A percentile compares a stretch with the other conserved stretches of the same genome.
Evolutionary conservation across 208 protist species (phyloP).

Genomic region (Trypanosoma lewisi): DNA sequence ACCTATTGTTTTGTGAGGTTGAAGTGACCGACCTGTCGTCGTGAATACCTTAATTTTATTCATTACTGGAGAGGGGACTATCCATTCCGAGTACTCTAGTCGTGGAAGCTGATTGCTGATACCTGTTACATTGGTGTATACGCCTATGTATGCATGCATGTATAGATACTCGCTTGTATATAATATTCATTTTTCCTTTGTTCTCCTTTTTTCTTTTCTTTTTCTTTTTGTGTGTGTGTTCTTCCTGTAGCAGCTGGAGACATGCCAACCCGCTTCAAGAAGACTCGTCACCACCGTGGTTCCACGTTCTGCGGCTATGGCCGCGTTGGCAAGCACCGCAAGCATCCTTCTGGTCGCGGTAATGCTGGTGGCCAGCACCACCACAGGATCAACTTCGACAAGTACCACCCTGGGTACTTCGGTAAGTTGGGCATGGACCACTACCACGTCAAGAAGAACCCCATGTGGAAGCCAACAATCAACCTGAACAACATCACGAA

Average conservation of each 20-base stretch:
- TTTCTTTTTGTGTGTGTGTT: slow-evolving; percentile 12
- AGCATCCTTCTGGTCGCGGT: slow-evolving; percentile 99
- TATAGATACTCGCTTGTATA: neutral
- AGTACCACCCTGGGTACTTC: slow-evolving; percentile 99
- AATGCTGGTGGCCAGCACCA: slow-evolving; percentile 99
- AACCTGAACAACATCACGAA: slow-evolving; percentile 99
- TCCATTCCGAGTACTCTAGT: too few relatives aligned
- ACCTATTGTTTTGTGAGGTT: too few relatives aligned
- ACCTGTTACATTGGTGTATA: too few relatives aligned
- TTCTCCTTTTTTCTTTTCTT: slow-evolving; percentile 2
- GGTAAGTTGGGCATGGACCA: slow-evolving; percentile 99
- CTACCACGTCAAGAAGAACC: slow-evolving; percentile 94
- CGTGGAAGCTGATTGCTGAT: too few relatives aligned
- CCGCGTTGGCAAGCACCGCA: slow-evolving; percentile 98
- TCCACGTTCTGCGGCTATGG: slow-evolving; percentile 91
- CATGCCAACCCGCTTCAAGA: slow-evolving; percentile 92
- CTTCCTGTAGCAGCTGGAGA: slow-evolving; percentile 23
- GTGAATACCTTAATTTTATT: too few relatives aligned
- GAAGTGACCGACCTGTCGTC: too few relatives aligned
- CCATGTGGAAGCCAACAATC: slow-evolving; percentile 95
- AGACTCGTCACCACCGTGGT: slow-evolving; percentile 92
- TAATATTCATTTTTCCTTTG: slow-evolving; percentile 8
- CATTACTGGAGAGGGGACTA: too few relatives aligned
- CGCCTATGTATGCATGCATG: neutral
- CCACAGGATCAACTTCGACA: slow-evolving; percentile 99